A percentile compares a stretch with the other conserved stretches of the same genome.
Evolutionary conservation across 1,139 yeast genomes (phyloP).

Genomic region (Casaregolazyma suthepensis): DNA sequence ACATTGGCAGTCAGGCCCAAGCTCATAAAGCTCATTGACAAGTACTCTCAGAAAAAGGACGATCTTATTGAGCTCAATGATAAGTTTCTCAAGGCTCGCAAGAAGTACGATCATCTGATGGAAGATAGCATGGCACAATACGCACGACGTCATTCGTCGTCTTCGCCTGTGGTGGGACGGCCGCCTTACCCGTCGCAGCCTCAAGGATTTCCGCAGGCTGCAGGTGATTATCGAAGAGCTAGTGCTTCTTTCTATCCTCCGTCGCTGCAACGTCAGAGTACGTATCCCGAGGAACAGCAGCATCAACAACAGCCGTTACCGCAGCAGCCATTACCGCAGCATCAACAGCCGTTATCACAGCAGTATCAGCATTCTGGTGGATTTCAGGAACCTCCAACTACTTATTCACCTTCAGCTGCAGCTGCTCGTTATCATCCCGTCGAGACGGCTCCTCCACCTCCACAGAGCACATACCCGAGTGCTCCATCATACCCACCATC

Average conservation of each 20-base stretch:
- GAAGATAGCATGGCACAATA: slow-evolving; percentile 38
- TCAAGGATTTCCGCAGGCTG: not conserved
- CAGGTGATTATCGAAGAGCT: not conserved
- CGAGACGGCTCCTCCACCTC: not conserved
- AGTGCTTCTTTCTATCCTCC: not conserved
- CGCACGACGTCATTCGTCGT: slow-evolving; percentile 10
- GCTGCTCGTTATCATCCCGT: not conserved
- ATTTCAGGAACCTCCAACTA: not conserved
- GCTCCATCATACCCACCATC: not conserved
- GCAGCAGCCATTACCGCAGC: no score
- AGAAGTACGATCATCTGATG: slow-evolving; percentile 62
- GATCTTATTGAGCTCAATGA: slow-evolving; percentile 67
- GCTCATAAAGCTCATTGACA: slow-evolving; percentile 66
- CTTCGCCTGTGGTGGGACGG: slow-evolving; percentile 6
- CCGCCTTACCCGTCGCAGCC: slow-evolving; percentile 1
- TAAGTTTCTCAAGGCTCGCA: slow-evolving; percentile 61
- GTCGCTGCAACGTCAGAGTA: not conserved
- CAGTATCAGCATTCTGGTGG: slow-evolving; percentile 4
- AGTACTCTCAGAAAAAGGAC: slow-evolving; percentile 65
- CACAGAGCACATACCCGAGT: not conserved
- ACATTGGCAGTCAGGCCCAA: slow-evolving; percentile 69
- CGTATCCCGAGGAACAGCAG: not conserved
- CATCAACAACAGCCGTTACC: slow-evolving; percentile 6
- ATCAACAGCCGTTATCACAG: slow-evolving; percentile 6
- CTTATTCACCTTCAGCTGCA: slow-evolving; percentile 7